Percentiles rank a stretch among this genome's conserved stretches.
Conservation (phyloP, 805 yeast genomes). For the Soucietia sequanensis region DNA sequence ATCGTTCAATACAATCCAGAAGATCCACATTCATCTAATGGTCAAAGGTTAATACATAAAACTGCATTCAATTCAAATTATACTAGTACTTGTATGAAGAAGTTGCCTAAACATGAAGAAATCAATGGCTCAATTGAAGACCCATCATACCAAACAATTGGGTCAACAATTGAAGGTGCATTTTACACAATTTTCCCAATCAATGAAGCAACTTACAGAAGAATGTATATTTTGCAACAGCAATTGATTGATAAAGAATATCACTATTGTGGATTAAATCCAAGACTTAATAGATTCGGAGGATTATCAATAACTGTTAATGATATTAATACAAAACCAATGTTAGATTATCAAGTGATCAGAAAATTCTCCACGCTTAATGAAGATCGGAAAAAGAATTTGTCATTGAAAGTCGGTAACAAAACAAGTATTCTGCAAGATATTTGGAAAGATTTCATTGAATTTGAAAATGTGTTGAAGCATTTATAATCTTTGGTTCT, state of each 20-base stretch:
- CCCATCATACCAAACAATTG: slow-evolving; percentile 55
- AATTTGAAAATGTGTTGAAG: slow-evolving; percentile 45
- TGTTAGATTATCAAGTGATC: slow-evolving; percentile 62
- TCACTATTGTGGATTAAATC: slow-evolving; percentile 79
- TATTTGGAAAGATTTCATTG: slow-evolving; percentile 66
- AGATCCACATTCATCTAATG: slow-evolving; percentile 77
- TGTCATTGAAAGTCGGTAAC: slow-evolving; percentile 56
- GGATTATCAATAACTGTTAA: slow-evolving; percentile 36
- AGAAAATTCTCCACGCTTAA: slow-evolving; percentile 52
- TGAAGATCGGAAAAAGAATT: slow-evolving; percentile 52
- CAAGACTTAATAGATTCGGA: slow-evolving; percentile 59
- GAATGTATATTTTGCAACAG: slow-evolving; percentile 83
- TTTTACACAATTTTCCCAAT: slow-evolving; percentile 72
- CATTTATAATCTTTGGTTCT: slow-evolving; percentile 21
- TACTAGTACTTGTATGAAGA: slow-evolving; percentile 52
- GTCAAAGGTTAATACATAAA: slow-evolving; percentile 68
- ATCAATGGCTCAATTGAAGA: slow-evolving; percentile 26
- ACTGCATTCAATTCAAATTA: slow-evolving; percentile 71
- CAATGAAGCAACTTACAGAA: slow-evolving; percentile 70
- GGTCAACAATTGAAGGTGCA: slow-evolving; percentile 78
- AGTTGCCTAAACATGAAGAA: slow-evolving; percentile 39
- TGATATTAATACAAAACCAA: slow-evolving; percentile 52
- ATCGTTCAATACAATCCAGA: slow-evolving; percentile 88
- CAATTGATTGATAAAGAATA: slow-evolving; percentile 77
- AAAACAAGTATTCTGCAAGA: slow-evolving; percentile 52